These are phyloP conservation scores for Globisporangium paddicum DNA, from an alignment of 352 stramenopile genomes.

Conservation along the genomic window DNA sequence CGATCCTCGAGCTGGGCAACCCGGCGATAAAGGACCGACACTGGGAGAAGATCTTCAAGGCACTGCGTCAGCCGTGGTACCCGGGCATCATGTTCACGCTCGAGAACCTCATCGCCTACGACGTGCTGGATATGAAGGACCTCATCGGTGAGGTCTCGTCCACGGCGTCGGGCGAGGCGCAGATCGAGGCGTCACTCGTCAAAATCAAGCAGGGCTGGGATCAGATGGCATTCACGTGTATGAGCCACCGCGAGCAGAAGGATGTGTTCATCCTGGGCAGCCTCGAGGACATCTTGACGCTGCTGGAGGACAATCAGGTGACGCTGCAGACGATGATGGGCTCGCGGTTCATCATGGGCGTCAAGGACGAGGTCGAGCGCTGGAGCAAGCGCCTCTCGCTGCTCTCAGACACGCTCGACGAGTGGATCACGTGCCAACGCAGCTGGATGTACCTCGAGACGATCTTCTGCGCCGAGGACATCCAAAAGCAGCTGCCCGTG, in stretches of 20 bases:
- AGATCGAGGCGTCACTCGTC: slow-evolving; percentile 86
- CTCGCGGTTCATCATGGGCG: slow-evolving; percentile 87
- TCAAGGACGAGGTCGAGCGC: slow-evolving; percentile 88
- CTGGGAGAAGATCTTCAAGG: slow-evolving; percentile 94
- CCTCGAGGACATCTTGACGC: slow-evolving; percentile 86
- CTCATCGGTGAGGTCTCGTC: slow-evolving; percentile 82
- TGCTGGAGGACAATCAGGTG: slow-evolving; percentile 91
- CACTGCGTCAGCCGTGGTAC: slow-evolving; percentile 84
- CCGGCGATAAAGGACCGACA: slow-evolving; percentile 91
- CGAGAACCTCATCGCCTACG: slow-evolving; percentile 84
- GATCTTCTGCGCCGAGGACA: slow-evolving; percentile 87
- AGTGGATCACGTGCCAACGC: slow-evolving; percentile 81
- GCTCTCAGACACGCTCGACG: slow-evolving; percentile 77
- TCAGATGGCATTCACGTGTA: slow-evolving; percentile 76
- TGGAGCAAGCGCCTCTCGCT: slow-evolving; percentile 88
- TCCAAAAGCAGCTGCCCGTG: slow-evolving; percentile 84
- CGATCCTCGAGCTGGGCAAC: slow-evolving; percentile 90
- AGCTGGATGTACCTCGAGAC: slow-evolving; percentile 90
- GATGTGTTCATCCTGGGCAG: slow-evolving; percentile 90
- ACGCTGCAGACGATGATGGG: slow-evolving; percentile 92
- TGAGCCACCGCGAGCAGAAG: slow-evolving; percentile 82
- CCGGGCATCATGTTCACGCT: slow-evolving; percentile 87
- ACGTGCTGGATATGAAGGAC: slow-evolving; percentile 88
- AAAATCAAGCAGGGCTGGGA: slow-evolving; percentile 90
- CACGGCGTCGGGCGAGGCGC: slow-evolving; percentile 82